Conservation (phyloP, 176 grass and related monocot species). For the Aegilops bicornis region DNA sequence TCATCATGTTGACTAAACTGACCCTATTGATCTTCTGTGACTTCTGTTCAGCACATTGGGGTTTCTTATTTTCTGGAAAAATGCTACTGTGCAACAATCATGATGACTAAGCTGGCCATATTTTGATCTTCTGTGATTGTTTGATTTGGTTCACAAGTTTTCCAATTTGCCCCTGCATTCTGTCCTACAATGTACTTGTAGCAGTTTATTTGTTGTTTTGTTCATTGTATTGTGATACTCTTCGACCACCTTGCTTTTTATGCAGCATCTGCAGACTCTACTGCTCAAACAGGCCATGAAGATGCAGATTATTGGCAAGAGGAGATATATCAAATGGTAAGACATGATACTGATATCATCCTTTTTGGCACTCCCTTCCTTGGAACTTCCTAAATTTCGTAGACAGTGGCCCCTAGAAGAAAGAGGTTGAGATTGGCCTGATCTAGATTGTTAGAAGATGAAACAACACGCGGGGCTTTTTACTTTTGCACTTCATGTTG, state of each 20-base stretch:
- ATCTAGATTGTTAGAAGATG: conserved; percentile 20
- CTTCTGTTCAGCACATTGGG: conserved; percentile 2
- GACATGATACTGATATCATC: background rate
- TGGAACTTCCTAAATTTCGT: background rate
- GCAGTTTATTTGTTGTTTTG: background rate
- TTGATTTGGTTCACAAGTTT: background rate
- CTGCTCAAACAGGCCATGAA: conserved; percentile 56
- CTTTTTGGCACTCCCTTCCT: background rate
- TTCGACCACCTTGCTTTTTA: conserved; percentile 25
- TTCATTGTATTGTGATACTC: conserved; percentile 3
- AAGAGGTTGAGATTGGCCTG: background rate
- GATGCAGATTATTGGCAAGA: conserved; percentile 55
- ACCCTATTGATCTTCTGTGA: background rate
- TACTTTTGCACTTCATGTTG: background rate
- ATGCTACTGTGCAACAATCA: background rate
- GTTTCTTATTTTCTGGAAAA: background rate
- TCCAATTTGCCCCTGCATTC: background rate
- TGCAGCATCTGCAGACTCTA: conserved; percentile 70
- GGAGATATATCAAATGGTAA: conserved; percentile 82
- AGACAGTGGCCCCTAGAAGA: background rate
- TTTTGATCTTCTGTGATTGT: background rate
- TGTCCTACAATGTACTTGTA: background rate
- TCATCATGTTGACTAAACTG: background rate
- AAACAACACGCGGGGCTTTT: background rate
- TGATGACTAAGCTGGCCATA: background rate